A percentile compares a stretch with the other conserved stretches of the same genome.
Evolutionary conservation across 2,329 filamentous ascomycete genomes (phyloP).

Genomic region (Nemania bipapillata): DNA sequence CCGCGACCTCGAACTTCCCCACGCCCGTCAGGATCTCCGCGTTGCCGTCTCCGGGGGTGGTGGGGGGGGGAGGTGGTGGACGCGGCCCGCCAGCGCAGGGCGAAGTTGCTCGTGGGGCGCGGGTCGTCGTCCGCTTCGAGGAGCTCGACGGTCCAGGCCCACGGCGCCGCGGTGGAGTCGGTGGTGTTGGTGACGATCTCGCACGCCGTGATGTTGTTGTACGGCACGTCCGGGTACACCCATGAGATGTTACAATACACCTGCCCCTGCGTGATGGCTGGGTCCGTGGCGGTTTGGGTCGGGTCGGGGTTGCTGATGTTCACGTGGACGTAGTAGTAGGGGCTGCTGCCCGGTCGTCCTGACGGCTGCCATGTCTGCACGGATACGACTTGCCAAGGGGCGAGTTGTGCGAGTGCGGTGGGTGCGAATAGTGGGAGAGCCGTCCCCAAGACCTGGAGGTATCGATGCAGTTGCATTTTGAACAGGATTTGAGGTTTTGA

Average conservation of each 20-base stretch:
- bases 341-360: slow-evolving; percentile 41
- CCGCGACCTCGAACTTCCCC: slow-evolving; percentile 42
- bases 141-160: slow-evolving; percentile 48
- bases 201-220: slow-evolving; percentile 40
- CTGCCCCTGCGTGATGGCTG: slow-evolving; percentile 34
- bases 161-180: slow-evolving; percentile 17
- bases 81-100: slow-evolving; percentile 41
- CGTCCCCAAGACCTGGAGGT: slow-evolving; percentile 2
- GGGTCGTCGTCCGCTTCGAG: slow-evolving; percentile 33
- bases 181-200: slow-evolving; percentile 24
- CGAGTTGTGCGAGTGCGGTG: slow-evolving; percentile 5
- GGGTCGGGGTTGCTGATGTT: slow-evolving; percentile 47
- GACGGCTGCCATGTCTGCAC: slow-evolving; percentile 45
- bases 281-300: slow-evolving; percentile 31
- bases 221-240: slow-evolving; percentile 34
- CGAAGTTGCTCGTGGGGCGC: slow-evolving; percentile 43
- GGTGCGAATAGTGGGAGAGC: slow-evolving; percentile 13
- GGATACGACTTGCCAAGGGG: slow-evolving; percentile 46
- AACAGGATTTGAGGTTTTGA: not conserved
- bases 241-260: slow-evolving; percentile 48
- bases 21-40: slow-evolving; percentile 39
- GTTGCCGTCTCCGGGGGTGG: slow-evolving; percentile 17
- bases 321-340: slow-evolving; percentile 39
- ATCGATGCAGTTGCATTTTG: slow-evolving; percentile 16
- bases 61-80: too few relatives aligned